Evolutionary conservation across 2,329 filamentous ascomycete genomes (phyloP).

Genomic region (Aschersonia sp.): DNA sequence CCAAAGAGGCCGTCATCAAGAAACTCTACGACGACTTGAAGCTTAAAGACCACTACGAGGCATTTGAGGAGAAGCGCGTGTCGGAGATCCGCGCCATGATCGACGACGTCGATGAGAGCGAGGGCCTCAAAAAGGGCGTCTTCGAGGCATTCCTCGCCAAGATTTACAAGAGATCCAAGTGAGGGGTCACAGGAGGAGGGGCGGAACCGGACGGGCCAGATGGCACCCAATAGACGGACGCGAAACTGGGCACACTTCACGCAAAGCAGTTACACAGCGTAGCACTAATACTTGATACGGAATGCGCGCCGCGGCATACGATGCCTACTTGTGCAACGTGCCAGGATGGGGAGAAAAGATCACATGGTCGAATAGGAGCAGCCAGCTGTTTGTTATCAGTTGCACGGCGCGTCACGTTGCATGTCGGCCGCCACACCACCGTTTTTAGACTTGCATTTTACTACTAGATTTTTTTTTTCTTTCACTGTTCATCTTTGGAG

Average conservation of each 20-base stretch:
- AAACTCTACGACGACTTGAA: constrained; percentile 74
- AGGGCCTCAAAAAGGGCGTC: constrained; percentile 78
- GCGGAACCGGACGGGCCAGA: not conserved
- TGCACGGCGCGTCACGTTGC: not conserved
- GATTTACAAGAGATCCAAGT: constrained; percentile 98
- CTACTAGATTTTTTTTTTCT: not conserved
- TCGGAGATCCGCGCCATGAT: constrained; percentile 66
- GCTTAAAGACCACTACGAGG: constrained; percentile 68
- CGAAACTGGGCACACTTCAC: no score
- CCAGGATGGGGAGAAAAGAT: not conserved
- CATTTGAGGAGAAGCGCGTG: constrained; percentile 81
- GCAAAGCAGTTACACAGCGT: not conserved
- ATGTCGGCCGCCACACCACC: not conserved
- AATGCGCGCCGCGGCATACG: not conserved
- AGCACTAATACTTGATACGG: not conserved
- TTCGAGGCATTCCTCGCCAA: constrained; percentile 86
- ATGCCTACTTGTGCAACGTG: not conserved
- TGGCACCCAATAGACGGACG: not conserved
- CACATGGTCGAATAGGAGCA: not conserved
- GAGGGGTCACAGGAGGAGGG: constrained; percentile 16
- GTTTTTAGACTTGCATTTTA: not conserved
- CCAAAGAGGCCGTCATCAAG: constrained; percentile 76
- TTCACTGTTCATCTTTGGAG: not conserved
- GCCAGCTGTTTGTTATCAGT: not conserved
- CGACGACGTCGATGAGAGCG: constrained; percentile 64